These are phyloP conservation scores for Plasmodium knowlesi DNA, from an alignment of 169 alveolate species.

Conservation along the genomic window DNA sequence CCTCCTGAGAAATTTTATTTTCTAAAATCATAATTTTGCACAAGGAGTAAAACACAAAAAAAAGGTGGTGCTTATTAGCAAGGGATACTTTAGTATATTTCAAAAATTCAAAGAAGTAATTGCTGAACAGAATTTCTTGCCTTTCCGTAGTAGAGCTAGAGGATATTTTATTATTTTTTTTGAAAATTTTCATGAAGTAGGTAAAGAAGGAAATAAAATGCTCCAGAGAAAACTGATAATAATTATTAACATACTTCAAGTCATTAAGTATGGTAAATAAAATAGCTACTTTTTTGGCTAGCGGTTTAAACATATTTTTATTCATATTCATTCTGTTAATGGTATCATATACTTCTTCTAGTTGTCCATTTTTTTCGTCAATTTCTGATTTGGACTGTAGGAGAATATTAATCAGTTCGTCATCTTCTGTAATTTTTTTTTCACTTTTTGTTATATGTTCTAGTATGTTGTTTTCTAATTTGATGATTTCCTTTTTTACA, in stretches of 20 bases:
- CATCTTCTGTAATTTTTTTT: conserved; percentile 73
- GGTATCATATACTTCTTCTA: conserved; percentile 72
- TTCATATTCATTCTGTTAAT: conserved; percentile 50
- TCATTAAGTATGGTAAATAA: conserved; percentile 64
- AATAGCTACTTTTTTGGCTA: conserved; percentile 72
- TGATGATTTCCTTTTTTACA: conserved; percentile 63
- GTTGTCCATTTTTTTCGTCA: conserved; percentile 51
- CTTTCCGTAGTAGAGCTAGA: conserved; percentile 36
- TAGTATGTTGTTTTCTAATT: conserved; percentile 59
- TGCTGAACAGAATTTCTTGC: conserved; percentile 60
- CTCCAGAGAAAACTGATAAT: conserved; percentile 57
- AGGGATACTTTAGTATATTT: conserved; percentile 67
- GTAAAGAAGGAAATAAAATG: conserved; percentile 39
- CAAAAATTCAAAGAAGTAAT: conserved; percentile 61
- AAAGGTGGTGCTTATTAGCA: conserved; percentile 63
- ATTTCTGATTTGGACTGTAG: conserved; percentile 66
- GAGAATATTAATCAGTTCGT: conserved; percentile 51
- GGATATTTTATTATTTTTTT: conserved; percentile 30
- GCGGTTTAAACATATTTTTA: conserved; percentile 25
- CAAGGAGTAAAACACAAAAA: conserved; percentile 48
- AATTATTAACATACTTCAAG: conserved; percentile 66
- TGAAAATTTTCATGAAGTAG: conserved; percentile 8
- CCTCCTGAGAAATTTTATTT: conserved; percentile 71
- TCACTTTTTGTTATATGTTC: conserved; percentile 64
- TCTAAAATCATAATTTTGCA: conserved; percentile 69